Evolutionary conservation across 345 rosid genomes (phyloP).

Genomic region (Laguncularia racemosa): DNA sequence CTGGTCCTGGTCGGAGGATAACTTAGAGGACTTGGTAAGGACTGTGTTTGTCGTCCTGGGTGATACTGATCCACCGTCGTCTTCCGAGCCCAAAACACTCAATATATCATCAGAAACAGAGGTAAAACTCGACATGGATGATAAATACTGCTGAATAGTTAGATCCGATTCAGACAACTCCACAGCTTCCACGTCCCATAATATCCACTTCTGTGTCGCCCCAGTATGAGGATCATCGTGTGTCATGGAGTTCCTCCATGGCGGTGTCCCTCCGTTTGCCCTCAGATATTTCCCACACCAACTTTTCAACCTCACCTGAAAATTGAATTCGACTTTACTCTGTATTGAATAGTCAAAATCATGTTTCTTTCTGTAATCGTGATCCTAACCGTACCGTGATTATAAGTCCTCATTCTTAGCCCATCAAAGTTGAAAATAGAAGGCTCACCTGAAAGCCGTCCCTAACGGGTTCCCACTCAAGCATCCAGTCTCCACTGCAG

Average conservation of each 20-base stretch:
- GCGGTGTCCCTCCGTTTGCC: constrained; percentile 83
- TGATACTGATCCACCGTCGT: not conserved
- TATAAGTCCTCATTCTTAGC: no score
- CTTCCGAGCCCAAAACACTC: constrained; percentile 12
- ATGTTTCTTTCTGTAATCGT: no score
- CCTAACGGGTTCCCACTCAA: constrained; percentile 27
- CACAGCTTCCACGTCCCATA: constrained; percentile 69
- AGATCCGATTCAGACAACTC: constrained; percentile 28
- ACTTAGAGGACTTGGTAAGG: no score
- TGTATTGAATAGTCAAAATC: no score
- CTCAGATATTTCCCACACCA: constrained; percentile 72
- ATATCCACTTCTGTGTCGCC: constrained; percentile 55
- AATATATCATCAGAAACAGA: constrained; percentile 26
- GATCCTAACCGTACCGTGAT: no score
- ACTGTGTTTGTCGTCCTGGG: not conserved
- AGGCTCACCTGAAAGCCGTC: constrained; percentile 11
- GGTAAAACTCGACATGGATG: constrained; percentile 55
- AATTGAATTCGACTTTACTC: no score
- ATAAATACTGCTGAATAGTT: constrained; percentile 40
- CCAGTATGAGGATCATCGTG: constrained; percentile 69
- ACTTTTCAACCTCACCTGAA: constrained; percentile 46
- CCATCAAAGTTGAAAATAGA: not conserved
- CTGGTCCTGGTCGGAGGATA: no score
- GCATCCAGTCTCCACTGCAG: constrained; percentile 8
- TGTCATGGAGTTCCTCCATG: constrained; percentile 88